Percentiles rank a stretch among this genome's conserved stretches.
phyloP scores from a whole-genome alignment of 1,139 yeast species.

The Blastobotrys indianensis region DNA sequence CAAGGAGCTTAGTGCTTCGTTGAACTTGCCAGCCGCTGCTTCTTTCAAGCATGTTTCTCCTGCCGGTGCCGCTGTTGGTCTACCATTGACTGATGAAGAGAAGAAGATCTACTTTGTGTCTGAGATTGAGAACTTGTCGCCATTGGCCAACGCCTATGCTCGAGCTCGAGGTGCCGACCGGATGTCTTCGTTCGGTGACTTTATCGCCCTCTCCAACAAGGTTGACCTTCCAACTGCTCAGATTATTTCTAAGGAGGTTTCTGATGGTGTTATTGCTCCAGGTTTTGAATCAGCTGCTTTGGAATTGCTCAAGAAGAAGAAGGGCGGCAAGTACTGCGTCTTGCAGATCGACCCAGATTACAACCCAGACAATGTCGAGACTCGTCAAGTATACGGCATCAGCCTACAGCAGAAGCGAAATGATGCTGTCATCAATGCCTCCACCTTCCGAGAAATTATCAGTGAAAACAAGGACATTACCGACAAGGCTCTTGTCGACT shows the following conservation, averaged over 20 bases:
- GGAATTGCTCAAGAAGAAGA: conserved; percentile 81
- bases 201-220: conserved; percentile 92
- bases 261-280: conserved; percentile 98
- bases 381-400: conserved; percentile 94
- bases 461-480: conserved; percentile 80
- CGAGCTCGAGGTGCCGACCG: conserved; percentile 99
- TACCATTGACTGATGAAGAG: conserved; percentile 84
- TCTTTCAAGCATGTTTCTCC: conserved; percentile 98
- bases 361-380: conserved; percentile 74
- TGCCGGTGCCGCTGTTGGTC: conserved; percentile 97
- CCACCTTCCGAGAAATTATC: conserved; percentile 86
- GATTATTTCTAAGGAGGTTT: conserved; percentile 93
- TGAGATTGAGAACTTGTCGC: conserved; percentile 91
- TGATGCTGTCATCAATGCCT: conserved; percentile 87
- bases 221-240: conserved; percentile 96
- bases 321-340: conserved; percentile 95
- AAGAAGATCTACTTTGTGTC: conserved; percentile 92
- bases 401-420: conserved; percentile 94
- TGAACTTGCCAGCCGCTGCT: conserved; percentile 97
- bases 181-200: conserved; percentile 98
- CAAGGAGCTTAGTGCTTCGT: conserved; percentile 89
- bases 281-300: conserved; percentile 91
- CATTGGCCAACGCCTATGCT: conserved; percentile 95
- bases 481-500: conserved; percentile 87
- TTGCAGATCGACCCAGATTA: conserved; percentile 93